phyloP scores from a whole-genome alignment of 164 flowering plant genomes.

The Chimonanthus praecox region DNA sequence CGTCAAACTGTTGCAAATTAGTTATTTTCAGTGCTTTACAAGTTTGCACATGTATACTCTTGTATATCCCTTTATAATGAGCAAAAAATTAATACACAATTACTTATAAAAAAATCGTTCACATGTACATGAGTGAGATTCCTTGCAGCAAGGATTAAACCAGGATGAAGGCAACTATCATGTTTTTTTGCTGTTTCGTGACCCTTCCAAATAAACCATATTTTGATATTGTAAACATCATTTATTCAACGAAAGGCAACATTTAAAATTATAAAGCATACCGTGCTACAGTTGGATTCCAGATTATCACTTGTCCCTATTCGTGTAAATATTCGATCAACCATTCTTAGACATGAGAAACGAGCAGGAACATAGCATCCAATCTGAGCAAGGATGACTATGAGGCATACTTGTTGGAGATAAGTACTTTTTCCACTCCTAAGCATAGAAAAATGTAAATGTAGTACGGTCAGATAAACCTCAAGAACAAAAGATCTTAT shows the following conservation, averaged over 20 bases:
- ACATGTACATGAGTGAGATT: too few relatives aligned
- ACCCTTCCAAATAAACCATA: not conserved
- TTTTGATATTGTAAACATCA: not conserved
- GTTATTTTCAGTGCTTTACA: too few relatives aligned
- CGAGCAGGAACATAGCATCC: slow-evolving; percentile 97
- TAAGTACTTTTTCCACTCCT: slow-evolving; percentile 99
- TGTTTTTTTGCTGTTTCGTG: too few relatives aligned
- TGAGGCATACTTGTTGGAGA: slow-evolving; percentile 94
- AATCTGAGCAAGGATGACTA: slow-evolving; percentile 92
- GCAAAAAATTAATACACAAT: too few relatives aligned
- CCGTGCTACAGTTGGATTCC: slow-evolving; percentile 98
- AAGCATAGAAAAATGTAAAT: slow-evolving; percentile 12
- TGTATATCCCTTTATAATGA: too few relatives aligned
- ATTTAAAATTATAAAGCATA: slow-evolving; percentile 19
- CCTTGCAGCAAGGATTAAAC: too few relatives aligned
- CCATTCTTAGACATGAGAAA: slow-evolving; percentile 71
- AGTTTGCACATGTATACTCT: too few relatives aligned
- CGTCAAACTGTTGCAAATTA: too few relatives aligned
- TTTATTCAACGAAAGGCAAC: not conserved
- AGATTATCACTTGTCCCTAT: slow-evolving; percentile 90
- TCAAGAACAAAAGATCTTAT: not conserved
- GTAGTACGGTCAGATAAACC: not conserved
- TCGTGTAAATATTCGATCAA: slow-evolving; percentile 94
- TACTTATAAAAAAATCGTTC: too few relatives aligned
- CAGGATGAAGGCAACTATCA: too few relatives aligned